A percentile compares a stretch with the other conserved stretches of the same genome.
These are phyloP conservation scores for Podila horticola DNA, from an alignment of 192 early-diverging fungal species.

Conservation along the genomic window DNA sequence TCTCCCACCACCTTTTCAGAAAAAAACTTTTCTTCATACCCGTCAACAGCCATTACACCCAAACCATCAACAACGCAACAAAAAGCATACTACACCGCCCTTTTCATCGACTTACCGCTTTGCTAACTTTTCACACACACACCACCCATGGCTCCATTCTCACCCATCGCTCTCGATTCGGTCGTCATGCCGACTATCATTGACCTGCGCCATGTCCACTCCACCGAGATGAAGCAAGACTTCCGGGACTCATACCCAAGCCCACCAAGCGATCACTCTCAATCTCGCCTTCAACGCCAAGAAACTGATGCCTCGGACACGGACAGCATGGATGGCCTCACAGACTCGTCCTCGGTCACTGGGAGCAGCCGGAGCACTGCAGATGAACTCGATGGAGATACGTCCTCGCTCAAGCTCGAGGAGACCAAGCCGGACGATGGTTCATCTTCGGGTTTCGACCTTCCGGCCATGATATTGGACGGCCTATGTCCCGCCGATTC, in stretches of 20 bases:
- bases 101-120: not conserved
- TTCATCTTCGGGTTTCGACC: constrained; percentile 10
- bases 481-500: constrained; percentile 30
- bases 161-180: not conserved
- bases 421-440: not conserved
- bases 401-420: not conserved
- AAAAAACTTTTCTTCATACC: too few species aligned
- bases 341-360: constrained; percentile 9
- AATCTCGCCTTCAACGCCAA: not conserved
- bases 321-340: constrained; percentile 27
- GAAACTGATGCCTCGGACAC: constrained; percentile 13
- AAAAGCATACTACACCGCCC: too few species aligned
- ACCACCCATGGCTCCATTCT: not conserved
- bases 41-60: too few species aligned
- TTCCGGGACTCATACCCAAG: constrained; percentile 21
- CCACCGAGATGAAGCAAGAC: not conserved
- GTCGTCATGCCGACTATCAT: constrained; percentile 27
- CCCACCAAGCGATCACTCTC: not conserved
- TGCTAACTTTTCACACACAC: not conserved
- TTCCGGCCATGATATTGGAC: constrained; percentile 36
- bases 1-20: too few species aligned
- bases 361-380: not conserved
- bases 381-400: constrained; percentile 5
- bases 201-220: constrained; percentile 24
- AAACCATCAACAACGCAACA: too few species aligned